These are phyloP conservation scores for Pleurotus eryngii DNA, from an alignment of 768 basidiomycete genomes.

Conservation along the genomic window DNA sequence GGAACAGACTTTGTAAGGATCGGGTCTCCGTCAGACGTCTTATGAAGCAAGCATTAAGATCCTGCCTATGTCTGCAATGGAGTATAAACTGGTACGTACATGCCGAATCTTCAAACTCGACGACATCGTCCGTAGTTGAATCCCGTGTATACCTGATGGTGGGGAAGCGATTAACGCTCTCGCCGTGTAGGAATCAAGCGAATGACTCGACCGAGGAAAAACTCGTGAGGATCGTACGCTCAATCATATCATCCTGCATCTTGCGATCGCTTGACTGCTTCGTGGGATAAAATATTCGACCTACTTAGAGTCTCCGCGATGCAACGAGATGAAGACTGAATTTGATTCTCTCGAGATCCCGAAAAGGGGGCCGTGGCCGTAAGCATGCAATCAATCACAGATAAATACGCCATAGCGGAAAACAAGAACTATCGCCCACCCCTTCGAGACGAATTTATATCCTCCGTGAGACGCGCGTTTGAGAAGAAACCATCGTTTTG, in stretches of 20 bases:
- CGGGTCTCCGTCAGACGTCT: constrained; percentile 4
- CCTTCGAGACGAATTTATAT: constrained; percentile 4
- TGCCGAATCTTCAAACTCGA: constrained; percentile 1
- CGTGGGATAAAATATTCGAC: constrained; percentile 4
- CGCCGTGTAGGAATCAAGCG: neutral
- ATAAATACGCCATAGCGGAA: neutral
- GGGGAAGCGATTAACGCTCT: too few species aligned
- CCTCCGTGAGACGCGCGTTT: neutral
- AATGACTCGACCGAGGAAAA: constrained; percentile 1
- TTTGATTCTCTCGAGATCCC: constrained; percentile 3
- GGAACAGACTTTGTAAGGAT: constrained; percentile 1
- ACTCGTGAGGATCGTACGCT: constrained; percentile 4
- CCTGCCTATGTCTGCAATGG: neutral
- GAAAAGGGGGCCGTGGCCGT: neutral
- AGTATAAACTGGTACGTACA: neutral
- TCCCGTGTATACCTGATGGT: constrained; percentile 4
- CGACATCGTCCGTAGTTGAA: constrained; percentile 4
- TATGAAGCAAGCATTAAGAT: neutral
- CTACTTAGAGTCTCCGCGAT: neutral
- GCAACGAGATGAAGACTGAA: constrained; percentile 3
- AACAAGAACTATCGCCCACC: neutral
- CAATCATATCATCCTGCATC: constrained; percentile 8
- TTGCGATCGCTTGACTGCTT: constrained; percentile 3
- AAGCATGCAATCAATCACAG: neutral
- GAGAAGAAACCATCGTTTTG: neutral